Percentiles rank a stretch among this genome's conserved stretches.
Evolutionary conservation across 345 rosid genomes (phyloP).

Genomic region (Excoecaria agallocha): DNA sequence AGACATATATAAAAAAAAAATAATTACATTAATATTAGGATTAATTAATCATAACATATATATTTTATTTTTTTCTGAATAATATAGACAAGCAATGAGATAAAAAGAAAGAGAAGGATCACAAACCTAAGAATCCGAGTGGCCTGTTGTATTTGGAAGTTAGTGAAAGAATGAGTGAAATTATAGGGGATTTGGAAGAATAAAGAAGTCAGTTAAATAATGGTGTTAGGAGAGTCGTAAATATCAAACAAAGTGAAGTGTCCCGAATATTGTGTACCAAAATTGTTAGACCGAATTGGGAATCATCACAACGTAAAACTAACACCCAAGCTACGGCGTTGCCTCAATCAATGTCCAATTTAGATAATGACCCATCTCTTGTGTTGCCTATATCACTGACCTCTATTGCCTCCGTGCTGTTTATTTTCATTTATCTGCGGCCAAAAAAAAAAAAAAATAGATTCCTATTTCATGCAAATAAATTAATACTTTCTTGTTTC

Average conservation of each 20-base stretch:
- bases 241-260: slow-evolving; percentile 5
- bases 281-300: slow-evolving; percentile 24
- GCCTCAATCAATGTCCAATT: slow-evolving; percentile 42
- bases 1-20: neutral
- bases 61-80: neutral
- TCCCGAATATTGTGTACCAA: neutral
- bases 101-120: neutral
- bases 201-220: slow-evolving; percentile 3
- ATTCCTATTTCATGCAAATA: too few relatives aligned
- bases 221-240: neutral
- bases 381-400: slow-evolving; percentile 49
- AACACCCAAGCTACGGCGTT: slow-evolving; percentile 15
- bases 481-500: too few relatives aligned
- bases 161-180: neutral
- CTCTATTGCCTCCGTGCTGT: neutral
- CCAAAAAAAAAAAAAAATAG: too few relatives aligned
- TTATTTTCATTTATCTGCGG: neutral
- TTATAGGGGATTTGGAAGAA: neutral
- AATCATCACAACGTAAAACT: slow-evolving; percentile 27
- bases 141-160: neutral
- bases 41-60: too few relatives aligned
- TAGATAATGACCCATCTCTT: slow-evolving; percentile 37
- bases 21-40: too few relatives aligned
- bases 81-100: neutral
- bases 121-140: slow-evolving; percentile 13